Base-by-base conservation (phyloP, 2,329 filamentous ascomycete genomes). In the Diaporthe caulivora region DNA sequence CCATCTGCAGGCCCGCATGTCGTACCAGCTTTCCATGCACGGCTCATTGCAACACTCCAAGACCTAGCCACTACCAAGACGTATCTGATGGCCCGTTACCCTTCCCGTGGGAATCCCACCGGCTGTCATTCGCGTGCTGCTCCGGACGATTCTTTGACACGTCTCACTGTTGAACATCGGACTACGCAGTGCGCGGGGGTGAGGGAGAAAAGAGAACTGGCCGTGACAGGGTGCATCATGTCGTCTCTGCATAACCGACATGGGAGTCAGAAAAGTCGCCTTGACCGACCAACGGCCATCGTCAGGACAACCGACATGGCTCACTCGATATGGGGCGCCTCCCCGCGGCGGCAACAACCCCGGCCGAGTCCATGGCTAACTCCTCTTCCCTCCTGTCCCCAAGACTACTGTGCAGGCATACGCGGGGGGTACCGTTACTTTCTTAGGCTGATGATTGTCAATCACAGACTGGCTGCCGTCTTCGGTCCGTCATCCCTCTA, bases 1-100 rank as follows among this genome's bases (percentile, higher is more conserved):
- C 47, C 21, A 51, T 21, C 37, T 70, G 73, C 53, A 40, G 64
- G 42, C 73, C 69, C 60, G 73, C 70, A 73, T 74, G 47, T 62
- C 21, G 73, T 65, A 65, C 70, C 47, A 73, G 54, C 51, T 47
- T 60, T 58, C 44, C 71, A 74, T 74, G 73, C 71, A 64, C 62
- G 47, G 26, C 58, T 51, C 54, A 47, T 31, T 71, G 60, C 70
- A 60, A 72, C 62, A 71, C 47, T 34, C 69, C 70, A 72, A 72
- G 49, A 74, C 72, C 53, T 72, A 26, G 62, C 72, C 70, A 74
- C 54, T 74, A 57, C 29, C 54, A 72, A 44, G 44, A 29, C 69
- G 58, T 58, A 55, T 47, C 71, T 64, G 29, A 62, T 72, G 51
- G 69, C 37, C 34, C 60, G 69, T 49, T 54, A 72, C 72, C 72